Base-by-base conservation (phyloP, 331 rosid species). In the Erythrophleum ivorense region DNA sequence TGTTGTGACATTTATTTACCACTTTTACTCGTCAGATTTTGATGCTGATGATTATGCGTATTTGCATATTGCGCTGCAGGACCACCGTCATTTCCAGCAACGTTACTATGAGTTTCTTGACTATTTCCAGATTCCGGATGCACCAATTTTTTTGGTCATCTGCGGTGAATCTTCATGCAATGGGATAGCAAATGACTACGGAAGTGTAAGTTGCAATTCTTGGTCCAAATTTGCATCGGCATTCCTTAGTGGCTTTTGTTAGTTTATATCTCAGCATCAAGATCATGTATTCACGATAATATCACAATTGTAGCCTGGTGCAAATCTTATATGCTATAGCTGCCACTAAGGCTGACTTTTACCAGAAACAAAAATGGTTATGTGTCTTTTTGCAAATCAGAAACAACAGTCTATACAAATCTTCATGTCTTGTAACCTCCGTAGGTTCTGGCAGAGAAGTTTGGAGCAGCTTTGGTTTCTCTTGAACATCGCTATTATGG, bases 401-500 rank as follows among this genome's bases (percentile, higher is more conserved):
- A 79, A n/a, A 95, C 67, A 59, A 33, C 46, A 67, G 73, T 73
- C 2, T 43, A 41, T 18, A 2, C 50, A 78, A 46, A 45, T 55
- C 6, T 62, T 24, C 71, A 59, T 69, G 74, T 46, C 21, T 84
- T 81, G 49, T 66, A 74, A 68, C 64, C 18, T 68, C 41, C 49
- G 33, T 73, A 95, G 99, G 96, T 96, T 78, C 82, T 96, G 83
- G 98, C 99, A 52, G 90, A 93, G 94, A 93, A 93, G 84, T 96
- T 96, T 65, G 97, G 97, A 76, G 99, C 99, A 34, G 98, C 98
- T 24, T 84, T 96, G 73, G 95, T 96, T 84, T 83, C 97, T 81
- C 95, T 91, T n/a, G 99, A 96, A 91, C 99, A 96, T 88, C 97
- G 98, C 40, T 96, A 96, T 86, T 96, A 94, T 45, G 99, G 99